phyloP scores from a whole-genome alignment of 129 eudicot genomes.

The Pseudognaphalium luteoalbum region DNA sequence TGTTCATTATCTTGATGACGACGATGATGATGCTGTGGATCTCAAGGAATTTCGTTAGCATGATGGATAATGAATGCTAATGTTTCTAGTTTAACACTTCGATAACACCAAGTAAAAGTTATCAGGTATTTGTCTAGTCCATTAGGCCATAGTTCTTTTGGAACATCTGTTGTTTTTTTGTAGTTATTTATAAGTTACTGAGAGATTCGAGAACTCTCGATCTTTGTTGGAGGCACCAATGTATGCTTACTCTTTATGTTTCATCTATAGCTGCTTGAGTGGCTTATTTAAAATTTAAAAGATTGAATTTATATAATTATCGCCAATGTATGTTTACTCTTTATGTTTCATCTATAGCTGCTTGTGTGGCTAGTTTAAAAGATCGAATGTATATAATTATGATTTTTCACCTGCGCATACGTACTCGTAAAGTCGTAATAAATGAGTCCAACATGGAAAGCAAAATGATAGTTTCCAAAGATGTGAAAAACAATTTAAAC shows the following conservation, averaged over 20 bases:
- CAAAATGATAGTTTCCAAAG: too few relatives aligned
- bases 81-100: constrained; percentile 26
- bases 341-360: background rate
- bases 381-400: too few relatives aligned
- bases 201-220: background rate
- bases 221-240: constrained; percentile 2
- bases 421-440: too few relatives aligned
- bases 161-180: constrained; percentile 7
- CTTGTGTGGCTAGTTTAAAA: background rate
- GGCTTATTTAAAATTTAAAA: background rate
- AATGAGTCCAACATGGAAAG: too few relatives aligned
- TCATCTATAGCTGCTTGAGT: background rate
- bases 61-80: constrained; percentile 41
- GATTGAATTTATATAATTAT: too few relatives aligned
- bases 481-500: too few relatives aligned
- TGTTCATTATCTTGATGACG: constrained; percentile 19
- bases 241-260: background rate
- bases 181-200: constrained; percentile 4
- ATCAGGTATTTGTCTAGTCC: background rate
- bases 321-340: background rate
- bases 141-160: background rate
- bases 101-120: constrained; percentile 12
- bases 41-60: constrained; percentile 32
- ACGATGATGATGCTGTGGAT: constrained; percentile 31
- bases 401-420: too few relatives aligned